Evolutionary conservation across 2,329 filamentous ascomycete genomes (phyloP).

Genomic region (Penicillium sp.): DNA sequence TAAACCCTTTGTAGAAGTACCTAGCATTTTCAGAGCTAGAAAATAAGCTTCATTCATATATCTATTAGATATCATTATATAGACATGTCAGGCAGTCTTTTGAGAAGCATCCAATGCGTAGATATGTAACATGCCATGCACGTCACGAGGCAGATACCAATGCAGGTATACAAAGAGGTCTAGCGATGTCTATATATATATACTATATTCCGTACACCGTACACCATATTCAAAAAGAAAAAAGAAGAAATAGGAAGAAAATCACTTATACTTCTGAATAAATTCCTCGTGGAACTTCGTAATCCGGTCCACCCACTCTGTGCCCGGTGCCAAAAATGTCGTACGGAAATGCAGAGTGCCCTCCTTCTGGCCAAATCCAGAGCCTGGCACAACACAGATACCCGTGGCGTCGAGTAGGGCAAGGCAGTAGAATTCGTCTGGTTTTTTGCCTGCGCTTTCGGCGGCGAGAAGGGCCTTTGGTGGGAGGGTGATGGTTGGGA

Average conservation of each 20-base stretch:
- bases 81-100: neutral
- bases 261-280: conserved; percentile 67
- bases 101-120: neutral
- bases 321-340: conserved; percentile 93
- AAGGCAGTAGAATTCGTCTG: conserved; percentile 95
- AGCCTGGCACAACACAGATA: conserved; percentile 88
- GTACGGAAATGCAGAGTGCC: conserved; percentile 91
- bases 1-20: too few species aligned
- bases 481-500: conserved; percentile 84
- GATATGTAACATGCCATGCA: neutral
- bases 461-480: conserved; percentile 73
- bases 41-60: too few species aligned
- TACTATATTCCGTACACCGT: neutral
- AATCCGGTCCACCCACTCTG: conserved; percentile 86
- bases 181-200: neutral
- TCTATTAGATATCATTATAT: neutral
- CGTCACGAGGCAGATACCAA: neutral
- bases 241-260: neutral
- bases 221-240: too few species aligned
- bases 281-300: conserved; percentile 89
- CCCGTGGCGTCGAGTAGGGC: conserved; percentile 87
- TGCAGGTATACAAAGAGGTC: too few species aligned
- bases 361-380: conserved; percentile 90
- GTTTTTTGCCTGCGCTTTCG: conserved; percentile 63
- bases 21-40: too few species aligned